A percentile compares a stretch with the other conserved stretches of the same genome.
Evolutionary conservation across 371 early-diverging fungal species (phyloP).

Genomic region (Mortierella sp.): DNA sequence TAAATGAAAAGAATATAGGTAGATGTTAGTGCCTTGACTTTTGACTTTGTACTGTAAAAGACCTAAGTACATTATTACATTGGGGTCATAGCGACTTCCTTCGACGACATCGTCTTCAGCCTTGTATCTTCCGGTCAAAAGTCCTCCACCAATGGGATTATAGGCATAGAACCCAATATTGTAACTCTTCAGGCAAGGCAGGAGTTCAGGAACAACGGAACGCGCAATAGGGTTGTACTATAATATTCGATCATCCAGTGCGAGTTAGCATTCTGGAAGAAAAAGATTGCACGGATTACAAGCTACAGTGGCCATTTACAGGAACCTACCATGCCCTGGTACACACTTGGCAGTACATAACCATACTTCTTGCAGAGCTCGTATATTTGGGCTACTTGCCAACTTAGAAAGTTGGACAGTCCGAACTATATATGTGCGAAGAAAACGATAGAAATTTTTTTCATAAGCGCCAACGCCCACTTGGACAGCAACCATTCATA

Average conservation of each 20-base stretch:
- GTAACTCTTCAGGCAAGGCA: slow-evolving; percentile 65
- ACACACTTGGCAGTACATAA: slow-evolving; percentile 62
- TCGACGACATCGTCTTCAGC: slow-evolving; percentile 41
- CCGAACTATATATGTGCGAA: slow-evolving; percentile 51
- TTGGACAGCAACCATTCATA: not conserved
- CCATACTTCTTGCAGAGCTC: slow-evolving; percentile 57
- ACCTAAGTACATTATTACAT: slow-evolving; percentile 8
- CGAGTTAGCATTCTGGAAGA: not conserved
- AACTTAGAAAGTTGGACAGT: slow-evolving; percentile 62
- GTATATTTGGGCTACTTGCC: slow-evolving; percentile 62
- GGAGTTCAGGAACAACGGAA: slow-evolving; percentile 64
- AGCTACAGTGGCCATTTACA: slow-evolving; percentile 47
- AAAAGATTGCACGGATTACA: slow-evolving; percentile 52
- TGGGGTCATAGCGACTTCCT: slow-evolving; percentile 38
- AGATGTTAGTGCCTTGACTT: too few relatives aligned
- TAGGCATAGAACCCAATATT: slow-evolving; percentile 66
- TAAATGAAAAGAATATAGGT: not conserved
- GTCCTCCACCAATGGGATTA: slow-evolving; percentile 71
- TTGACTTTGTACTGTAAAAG: not conserved
- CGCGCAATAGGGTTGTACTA: slow-evolving; percentile 74
- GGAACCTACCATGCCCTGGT: slow-evolving; percentile 60
- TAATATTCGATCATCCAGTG: too few relatives aligned
- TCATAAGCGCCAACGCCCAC: too few relatives aligned
- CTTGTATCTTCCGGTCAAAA: slow-evolving; percentile 58
- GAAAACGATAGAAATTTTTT: not conserved